Evolutionary conservation across 345 rosid genomes (phyloP), one percentile per base, ranked within the genome.

Genomic region (Pistacia vera): DNA sequence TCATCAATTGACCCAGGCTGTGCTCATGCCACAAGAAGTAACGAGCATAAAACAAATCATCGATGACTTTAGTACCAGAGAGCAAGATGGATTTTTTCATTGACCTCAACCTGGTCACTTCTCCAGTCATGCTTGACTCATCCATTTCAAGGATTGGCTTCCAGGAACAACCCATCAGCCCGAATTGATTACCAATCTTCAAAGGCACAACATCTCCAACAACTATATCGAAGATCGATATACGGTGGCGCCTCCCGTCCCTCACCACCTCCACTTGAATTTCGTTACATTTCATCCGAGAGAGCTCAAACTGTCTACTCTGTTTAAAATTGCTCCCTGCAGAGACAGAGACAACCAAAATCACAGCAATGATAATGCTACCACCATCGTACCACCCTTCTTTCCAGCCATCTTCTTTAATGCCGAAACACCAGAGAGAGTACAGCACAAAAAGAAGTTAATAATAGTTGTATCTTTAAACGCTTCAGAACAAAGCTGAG

Each of bases 11-110:
- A 4, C 78, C 82, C 81, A 81, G 33, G 46, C 61, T 2, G 83
- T 81, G 65, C 72, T 76, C 79, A 65, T 81, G 11, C 85, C 85
- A n/a, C 5, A 79, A 1, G 77, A 70, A n/a, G 83, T 81, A 17
- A 79, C 76, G 4, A 77, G 54, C 85, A 84, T 84, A 8, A 48
- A 22, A 1, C 79, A 35, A 56, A 20, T n/a, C 83, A 56, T 51
- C 49, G 0, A 10, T 61, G 11, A 76, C 80, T n/a, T 71, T 66
- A 4, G 77, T 38, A 1, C 80, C 80, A 2, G 77, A 66, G 16
- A 66, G 70, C 70, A 81, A 18, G 71, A 72, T 0, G 77, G 77
- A 2, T 17, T 57, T 17, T 49, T 8, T 64, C 25, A 1, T 46
- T 51, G 16, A 63, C 63, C 46, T 41, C 46, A 41, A 41, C 9